These are phyloP conservation scores for Seiridium unicorne DNA, from an alignment of 2,329 filamentous ascomycete genomes.

Conservation along the genomic window DNA sequence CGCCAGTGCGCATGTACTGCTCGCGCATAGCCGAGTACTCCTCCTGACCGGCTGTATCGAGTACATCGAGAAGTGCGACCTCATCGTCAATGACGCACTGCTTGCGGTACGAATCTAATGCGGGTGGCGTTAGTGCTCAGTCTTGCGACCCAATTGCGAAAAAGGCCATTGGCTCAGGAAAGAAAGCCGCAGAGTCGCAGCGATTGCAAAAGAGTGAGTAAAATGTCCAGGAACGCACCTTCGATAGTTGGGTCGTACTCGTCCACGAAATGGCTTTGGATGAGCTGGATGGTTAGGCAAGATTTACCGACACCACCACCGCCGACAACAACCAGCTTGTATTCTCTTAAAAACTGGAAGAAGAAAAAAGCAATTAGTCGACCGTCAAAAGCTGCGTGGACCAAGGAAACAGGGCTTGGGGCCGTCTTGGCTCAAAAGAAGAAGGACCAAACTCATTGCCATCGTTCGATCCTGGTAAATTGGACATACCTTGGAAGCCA, in stretches of 20 bases:
- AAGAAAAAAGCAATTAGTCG: neutral
- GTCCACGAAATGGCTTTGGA: constrained; percentile 96
- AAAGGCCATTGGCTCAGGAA: neutral
- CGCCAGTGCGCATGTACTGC: constrained; percentile 99
- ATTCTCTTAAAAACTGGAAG: constrained; percentile 77
- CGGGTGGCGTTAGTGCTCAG: constrained; percentile 17
- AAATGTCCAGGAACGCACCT: constrained; percentile 56
- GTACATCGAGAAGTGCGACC: constrained; percentile 93
- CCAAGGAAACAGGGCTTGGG: neutral
- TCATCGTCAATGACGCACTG: constrained; percentile 99
- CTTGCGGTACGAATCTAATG: constrained; percentile 90
- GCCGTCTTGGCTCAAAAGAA: neutral
- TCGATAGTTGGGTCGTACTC: constrained; percentile 99
- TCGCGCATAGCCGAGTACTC: constrained; percentile 99
- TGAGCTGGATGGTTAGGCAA: constrained; percentile 96
- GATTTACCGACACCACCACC: constrained; percentile 99
- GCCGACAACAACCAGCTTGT: constrained; percentile 95
- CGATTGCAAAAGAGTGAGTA: neutral
- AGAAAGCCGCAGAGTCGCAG: neutral
- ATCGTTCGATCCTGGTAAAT: too few species aligned
- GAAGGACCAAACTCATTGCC: neutral
- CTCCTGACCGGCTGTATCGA: constrained; percentile 97
- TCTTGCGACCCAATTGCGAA: neutral
- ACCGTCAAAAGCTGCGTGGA: neutral
- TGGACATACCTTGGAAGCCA: constrained; percentile 9